These are phyloP conservation scores for Umbelopsis vinacea DNA, from an alignment of 192 early-diverging fungal genomes.

Conservation along the genomic window DNA sequence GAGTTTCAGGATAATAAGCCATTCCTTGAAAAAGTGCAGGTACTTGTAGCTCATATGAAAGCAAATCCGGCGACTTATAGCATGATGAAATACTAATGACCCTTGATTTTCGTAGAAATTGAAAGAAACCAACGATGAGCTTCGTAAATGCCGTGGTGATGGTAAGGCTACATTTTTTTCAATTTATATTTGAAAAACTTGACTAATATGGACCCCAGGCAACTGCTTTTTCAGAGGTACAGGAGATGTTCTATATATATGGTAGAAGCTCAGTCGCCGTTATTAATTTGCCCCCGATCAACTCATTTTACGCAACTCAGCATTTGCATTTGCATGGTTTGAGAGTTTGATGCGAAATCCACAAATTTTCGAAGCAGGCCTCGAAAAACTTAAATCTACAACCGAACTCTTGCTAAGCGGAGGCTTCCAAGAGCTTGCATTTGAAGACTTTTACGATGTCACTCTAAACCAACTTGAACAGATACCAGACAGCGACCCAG, in stretches of 20 bases:
- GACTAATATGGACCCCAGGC: slow-evolving; percentile 34
- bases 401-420: slow-evolving; percentile 42
- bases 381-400: slow-evolving; percentile 45
- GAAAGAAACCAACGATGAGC: slow-evolving; percentile 43
- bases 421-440: slow-evolving; percentile 53
- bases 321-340: slow-evolving; percentile 69
- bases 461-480: slow-evolving; percentile 48
- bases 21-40: slow-evolving; percentile 57
- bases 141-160: slow-evolving; percentile 64
- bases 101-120: slow-evolving; percentile 45
- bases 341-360: slow-evolving; percentile 47
- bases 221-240: slow-evolving; percentile 70
- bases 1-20: slow-evolving; percentile 58
- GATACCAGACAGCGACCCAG: slow-evolving; percentile 40
- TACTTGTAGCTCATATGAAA: slow-evolving; percentile 17
- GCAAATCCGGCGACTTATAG: neutral
- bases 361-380: slow-evolving; percentile 28
- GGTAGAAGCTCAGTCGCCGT: no score
- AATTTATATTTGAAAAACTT: neutral
- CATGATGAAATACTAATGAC: neutral
- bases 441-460: slow-evolving; percentile 60
- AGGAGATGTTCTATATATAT: no score
- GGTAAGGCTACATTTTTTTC: slow-evolving; percentile 34
- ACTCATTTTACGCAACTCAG: slow-evolving; percentile 27
- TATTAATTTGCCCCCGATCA: no score